phyloP scores from a whole-genome alignment of 352 stramenopile genomes.

The Phytopythium mirpurense region DNA sequence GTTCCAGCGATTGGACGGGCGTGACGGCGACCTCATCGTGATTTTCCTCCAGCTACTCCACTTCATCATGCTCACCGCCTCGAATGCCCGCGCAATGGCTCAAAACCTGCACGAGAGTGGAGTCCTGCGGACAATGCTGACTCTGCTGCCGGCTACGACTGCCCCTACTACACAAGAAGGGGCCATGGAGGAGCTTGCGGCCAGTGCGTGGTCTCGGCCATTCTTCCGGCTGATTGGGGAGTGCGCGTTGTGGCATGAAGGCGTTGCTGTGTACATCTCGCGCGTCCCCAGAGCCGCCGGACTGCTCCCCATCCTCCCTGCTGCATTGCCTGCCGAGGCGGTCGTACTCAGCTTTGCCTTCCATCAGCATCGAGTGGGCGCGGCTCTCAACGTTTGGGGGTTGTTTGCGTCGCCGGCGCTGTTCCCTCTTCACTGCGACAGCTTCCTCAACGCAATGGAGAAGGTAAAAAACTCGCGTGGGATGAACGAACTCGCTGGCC shows the following conservation, averaged over 20 bases:
- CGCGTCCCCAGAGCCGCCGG: slow-evolving; percentile 34
- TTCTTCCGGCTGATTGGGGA: slow-evolving; percentile 45
- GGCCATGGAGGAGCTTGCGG: neutral
- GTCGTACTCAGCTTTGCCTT: slow-evolving; percentile 33
- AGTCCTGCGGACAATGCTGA: slow-evolving; percentile 34
- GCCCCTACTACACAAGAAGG: neutral
- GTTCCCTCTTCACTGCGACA: slow-evolving; percentile 22
- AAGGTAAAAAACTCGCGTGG: slow-evolving; percentile 19
- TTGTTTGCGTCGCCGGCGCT: slow-evolving; percentile 19
- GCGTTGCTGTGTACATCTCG: slow-evolving; percentile 32
- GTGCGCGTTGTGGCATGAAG: slow-evolving; percentile 43
- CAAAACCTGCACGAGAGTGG: slow-evolving; percentile 42
- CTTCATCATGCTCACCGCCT: slow-evolving; percentile 32
- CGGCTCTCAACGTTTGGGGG: slow-evolving; percentile 17
- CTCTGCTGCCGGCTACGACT: slow-evolving; percentile 25
- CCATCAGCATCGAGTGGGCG: slow-evolving; percentile 25
- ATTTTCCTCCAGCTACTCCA: slow-evolving; percentile 47
- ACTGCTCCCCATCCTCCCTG: slow-evolving; percentile 21
- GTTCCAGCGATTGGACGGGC: neutral
- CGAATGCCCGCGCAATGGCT: slow-evolving; percentile 16
- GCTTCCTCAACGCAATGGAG: slow-evolving; percentile 30
- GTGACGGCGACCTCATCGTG: slow-evolving; percentile 29
- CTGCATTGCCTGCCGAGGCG: slow-evolving; percentile 26
- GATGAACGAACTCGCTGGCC: neutral
- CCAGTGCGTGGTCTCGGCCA: slow-evolving; percentile 27